Evolutionary conservation across 352 stramenopile species (phyloP).

Genomic region (Phytopythium litorale): DNA sequence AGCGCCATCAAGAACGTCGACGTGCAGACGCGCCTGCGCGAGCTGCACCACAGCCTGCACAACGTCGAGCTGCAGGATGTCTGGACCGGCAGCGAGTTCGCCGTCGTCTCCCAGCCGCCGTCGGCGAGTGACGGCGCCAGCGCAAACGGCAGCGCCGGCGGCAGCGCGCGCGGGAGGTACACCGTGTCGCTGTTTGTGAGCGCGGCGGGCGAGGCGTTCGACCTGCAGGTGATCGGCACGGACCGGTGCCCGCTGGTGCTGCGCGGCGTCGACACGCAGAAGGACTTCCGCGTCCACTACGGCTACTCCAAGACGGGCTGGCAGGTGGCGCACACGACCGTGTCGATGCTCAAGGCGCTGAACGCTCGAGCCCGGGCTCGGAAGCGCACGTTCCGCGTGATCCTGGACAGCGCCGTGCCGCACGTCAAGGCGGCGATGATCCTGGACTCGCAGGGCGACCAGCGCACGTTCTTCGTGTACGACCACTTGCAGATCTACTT

Average conservation of each 20-base stretch:
- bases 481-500: constrained; percentile 82
- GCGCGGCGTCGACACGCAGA: constrained; percentile 56
- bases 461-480: constrained; percentile 84
- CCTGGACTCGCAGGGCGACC: constrained; percentile 79
- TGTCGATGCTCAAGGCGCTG: constrained; percentile 75
- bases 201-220: constrained; percentile 69
- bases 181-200: constrained; percentile 79
- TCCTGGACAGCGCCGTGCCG: constrained; percentile 76
- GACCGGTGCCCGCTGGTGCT: constrained; percentile 55
- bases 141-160: constrained; percentile 10
- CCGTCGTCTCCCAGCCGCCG: constrained; percentile 50
- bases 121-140: background rate
- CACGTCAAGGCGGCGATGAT: constrained; percentile 87
- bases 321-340: constrained; percentile 76
- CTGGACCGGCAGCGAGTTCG: constrained; percentile 78
- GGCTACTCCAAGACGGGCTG: constrained; percentile 77
- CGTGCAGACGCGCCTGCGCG: constrained; percentile 77
- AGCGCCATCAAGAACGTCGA: constrained; percentile 84
- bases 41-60: constrained; percentile 68
- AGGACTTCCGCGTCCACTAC: constrained; percentile 72
- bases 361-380: constrained; percentile 63
- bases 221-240: constrained; percentile 79
- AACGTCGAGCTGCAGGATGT: constrained; percentile 71
- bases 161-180: constrained; percentile 34
- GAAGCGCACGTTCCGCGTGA: constrained; percentile 78